Evolutionary conservation across 2,329 filamentous ascomycete species (phyloP).

Genomic region (Capronia americana): DNA sequence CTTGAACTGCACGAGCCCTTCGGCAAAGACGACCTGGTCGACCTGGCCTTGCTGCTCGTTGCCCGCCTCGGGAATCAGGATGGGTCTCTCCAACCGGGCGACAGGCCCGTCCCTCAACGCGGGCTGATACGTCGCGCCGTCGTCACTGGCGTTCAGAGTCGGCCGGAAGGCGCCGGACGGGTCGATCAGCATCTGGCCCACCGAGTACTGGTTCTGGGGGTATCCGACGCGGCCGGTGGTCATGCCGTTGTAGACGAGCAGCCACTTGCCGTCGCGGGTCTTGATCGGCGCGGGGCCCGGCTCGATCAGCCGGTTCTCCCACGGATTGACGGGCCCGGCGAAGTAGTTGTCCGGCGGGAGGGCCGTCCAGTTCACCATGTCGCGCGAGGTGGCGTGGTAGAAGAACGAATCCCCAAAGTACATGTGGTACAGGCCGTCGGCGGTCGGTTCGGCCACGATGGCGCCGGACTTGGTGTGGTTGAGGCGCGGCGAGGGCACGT

Average conservation of each 20-base stretch:
- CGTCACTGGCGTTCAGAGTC: constrained; percentile 9
- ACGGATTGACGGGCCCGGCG: constrained; percentile 41
- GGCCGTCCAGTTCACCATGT: constrained; percentile 44
- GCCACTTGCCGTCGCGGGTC: constrained; percentile 45
- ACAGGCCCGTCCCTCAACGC: constrained; percentile 36
- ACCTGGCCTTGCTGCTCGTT: constrained; percentile 45
- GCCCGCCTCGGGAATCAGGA: constrained; percentile 41
- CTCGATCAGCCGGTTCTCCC: constrained; percentile 47
- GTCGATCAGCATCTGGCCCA: constrained; percentile 46
- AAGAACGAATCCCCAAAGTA: constrained; percentile 45
- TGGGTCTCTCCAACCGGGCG: constrained; percentile 43
- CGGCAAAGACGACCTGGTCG: constrained; percentile 44
- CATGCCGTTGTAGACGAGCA: constrained; percentile 40
- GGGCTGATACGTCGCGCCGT: constrained; percentile 7
- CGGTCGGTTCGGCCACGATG: constrained; percentile 42
- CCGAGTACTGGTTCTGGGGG: constrained; percentile 42
- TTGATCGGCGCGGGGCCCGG: constrained; percentile 45
- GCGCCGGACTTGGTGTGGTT: constrained; percentile 31
- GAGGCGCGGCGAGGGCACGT: constrained; percentile 11
- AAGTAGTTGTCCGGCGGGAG: constrained; percentile 38
- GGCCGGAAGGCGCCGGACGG: constrained; percentile 34
- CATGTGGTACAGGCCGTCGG: constrained; percentile 46
- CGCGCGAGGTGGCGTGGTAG: constrained; percentile 42
- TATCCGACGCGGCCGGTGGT: constrained; percentile 42
- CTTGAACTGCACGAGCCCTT: constrained; percentile 45